Base-by-base conservation (phyloP, 768 basidiomycete species). In the Epithele typhae region DNA sequence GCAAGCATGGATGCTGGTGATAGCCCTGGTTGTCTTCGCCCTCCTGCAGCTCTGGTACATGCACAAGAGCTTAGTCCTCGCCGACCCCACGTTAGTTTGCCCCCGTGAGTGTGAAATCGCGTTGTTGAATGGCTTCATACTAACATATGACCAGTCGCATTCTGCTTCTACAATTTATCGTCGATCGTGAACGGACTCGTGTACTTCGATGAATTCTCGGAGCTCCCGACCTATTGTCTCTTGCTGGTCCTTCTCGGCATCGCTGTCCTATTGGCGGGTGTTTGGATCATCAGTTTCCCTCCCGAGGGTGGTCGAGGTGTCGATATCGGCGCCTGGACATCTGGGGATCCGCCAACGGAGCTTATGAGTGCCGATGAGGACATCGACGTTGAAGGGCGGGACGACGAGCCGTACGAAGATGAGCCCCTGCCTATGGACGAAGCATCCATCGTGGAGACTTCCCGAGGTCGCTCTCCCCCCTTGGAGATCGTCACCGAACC, bases 91-190 rank as follows among this genome's bases (percentile, higher is more conserved):
- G 0, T 65, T 92, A 39, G 87, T 93, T 25, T 92, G 90, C 62
- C 91, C 91, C 40, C 76, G 87, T 87, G 60, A 68, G 86, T 76
- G 9, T 22, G 43, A 40, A 37, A 14, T 21, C 14, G 1, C n/a
- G 3, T 9, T 2, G 11, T 22, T 8, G 17, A 1, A 12, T 38
- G 37, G 19, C 18, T 25, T 37, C 44, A n/a, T 35, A 9, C 21
- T 54, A 12, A 27, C 43, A 33, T 63, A n/a, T 59, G 49, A 43
- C 21, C 56, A 81, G 83, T 91, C 61, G 92, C 92, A 5, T 97
- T 95, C 68, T 95, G 92, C 64, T 91, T 92, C 64, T 97, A 95
- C 68, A 97, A 95, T 62, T 63, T 94, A 12, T 91, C 90, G 2
- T 90, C 88, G 19, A 95, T 97, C 62, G 73, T 92, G 47, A 93